phyloP scores from a whole-genome alignment of 148 eudicot genomes.

The Tetragonia tetragonoides region DNA sequence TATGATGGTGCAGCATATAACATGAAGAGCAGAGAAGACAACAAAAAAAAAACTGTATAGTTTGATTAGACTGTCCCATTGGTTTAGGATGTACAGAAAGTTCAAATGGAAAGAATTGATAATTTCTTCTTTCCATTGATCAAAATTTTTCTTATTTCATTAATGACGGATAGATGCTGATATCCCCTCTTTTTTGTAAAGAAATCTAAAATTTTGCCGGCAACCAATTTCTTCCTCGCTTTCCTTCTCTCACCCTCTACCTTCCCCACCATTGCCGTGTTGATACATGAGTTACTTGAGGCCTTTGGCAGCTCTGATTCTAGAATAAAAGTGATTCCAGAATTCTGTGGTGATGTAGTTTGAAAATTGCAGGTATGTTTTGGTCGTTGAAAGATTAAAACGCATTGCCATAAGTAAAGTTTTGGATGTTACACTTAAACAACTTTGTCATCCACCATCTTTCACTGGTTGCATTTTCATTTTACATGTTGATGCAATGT shows the following conservation, averaged over 20 bases:
- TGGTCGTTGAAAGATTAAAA: too few relatives aligned
- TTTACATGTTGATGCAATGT: too few relatives aligned
- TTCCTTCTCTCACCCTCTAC: not conserved
- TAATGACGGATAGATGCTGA: conserved; percentile 16
- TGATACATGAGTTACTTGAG: too few relatives aligned
- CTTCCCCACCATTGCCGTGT: not conserved
- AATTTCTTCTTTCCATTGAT: conserved; percentile 20
- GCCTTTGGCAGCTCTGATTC: too few relatives aligned
- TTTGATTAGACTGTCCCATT: conserved; percentile 8
- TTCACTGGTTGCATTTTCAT: too few relatives aligned
- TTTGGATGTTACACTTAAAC: too few relatives aligned
- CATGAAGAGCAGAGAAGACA: not conserved
- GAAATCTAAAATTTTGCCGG: conserved; percentile 29
- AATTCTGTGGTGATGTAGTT: too few relatives aligned
- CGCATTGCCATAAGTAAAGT: too few relatives aligned
- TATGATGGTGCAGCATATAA: conserved; percentile 28
- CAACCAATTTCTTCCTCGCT: not conserved
- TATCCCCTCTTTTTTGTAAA: not conserved
- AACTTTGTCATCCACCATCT: too few relatives aligned
- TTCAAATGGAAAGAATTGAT: not conserved
- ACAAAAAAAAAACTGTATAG: conserved; percentile 23
- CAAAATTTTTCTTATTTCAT: conserved; percentile 24
- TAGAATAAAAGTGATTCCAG: too few relatives aligned
- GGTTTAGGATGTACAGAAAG: conserved; percentile 26
- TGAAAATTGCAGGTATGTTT: too few relatives aligned